Base-by-base conservation (phyloP, 768 basidiomycete genomes). In the Postia placenta region DNA sequence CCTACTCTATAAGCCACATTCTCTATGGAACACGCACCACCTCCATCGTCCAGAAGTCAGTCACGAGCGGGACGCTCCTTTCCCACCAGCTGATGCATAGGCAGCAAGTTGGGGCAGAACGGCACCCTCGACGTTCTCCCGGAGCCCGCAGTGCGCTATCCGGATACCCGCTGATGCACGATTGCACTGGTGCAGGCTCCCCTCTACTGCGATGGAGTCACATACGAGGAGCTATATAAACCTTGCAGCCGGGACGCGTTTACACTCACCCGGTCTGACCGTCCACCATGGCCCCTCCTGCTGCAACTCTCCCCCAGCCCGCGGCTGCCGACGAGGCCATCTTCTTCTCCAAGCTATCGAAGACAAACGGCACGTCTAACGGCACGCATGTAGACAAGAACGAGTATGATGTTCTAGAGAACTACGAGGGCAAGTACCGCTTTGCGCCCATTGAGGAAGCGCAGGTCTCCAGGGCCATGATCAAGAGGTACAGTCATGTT, bases 361-460 rank as follows among this genome's bases (percentile, higher is more conserved):
- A 66, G 57, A 63, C 65, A 53, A 55, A 58, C 42, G 56, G 44
- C 9, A 2, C 48, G 3, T 27, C 7, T n/a, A 25, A 23, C 2
- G 28, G 22, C 48, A 46, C 35, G 45, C n/a, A n/a, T n/a, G n/a
- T n/a, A n/a, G n/a, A n/a, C n/a, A 22, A 49, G 26, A 56, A 60
- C 33, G 64, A 67, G 42, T 63, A 67, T 53, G 73, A 75, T 23
- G 64, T 74, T 47, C 50, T 58, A 23, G 80, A 81, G 57, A 67
- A 80, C 60, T 85, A 84, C 56, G 67, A 79, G 22, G 85, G 85
- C 3, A 63, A 74, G 49, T 86, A 84, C 66, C 73, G 72, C 26
- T 87, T 85, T 50, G 84, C 84, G 2, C 84, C 85, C 2, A 85
- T 87, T 49, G 74, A 83, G 57, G 87, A 88, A 67, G 81, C 85